These are phyloP conservation scores for Coemansia sp. DNA, from an alignment of 192 early-diverging fungal species.

Conservation along the genomic window DNA sequence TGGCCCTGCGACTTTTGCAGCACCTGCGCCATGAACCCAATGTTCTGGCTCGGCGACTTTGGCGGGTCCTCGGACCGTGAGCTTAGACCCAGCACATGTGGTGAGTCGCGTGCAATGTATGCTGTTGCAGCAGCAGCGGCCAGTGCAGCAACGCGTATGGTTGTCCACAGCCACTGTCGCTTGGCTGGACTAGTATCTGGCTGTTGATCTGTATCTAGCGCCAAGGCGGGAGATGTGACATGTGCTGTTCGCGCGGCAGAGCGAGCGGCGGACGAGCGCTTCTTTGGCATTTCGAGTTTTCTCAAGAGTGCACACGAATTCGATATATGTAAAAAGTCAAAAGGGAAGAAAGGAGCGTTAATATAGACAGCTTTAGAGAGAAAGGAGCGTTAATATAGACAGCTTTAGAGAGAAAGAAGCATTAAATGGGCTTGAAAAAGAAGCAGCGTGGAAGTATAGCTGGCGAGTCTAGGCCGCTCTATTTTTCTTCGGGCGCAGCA, in stretches of 20 bases:
- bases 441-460: not conserved
- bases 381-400: not conserved
- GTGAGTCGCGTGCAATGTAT: constrained; percentile 48
- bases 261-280: constrained; percentile 22
- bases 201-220: not conserved
- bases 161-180: constrained; percentile 37
- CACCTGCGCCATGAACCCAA: constrained; percentile 56
- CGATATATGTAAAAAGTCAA: constrained; percentile 8
- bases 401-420: not conserved
- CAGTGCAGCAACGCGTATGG: constrained; percentile 31
- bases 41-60: constrained; percentile 41
- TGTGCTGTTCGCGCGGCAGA: not conserved
- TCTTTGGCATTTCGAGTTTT: constrained; percentile 24
- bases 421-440: not conserved
- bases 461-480: not conserved
- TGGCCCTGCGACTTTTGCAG: constrained; percentile 55
- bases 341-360: not conserved
- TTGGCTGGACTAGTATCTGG: not conserved
- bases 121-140: constrained; percentile 37
- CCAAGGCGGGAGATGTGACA: not conserved
- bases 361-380: not conserved
- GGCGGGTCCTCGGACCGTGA: constrained; percentile 5
- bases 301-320: not conserved
- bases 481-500: not conserved
- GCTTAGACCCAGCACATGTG: constrained; percentile 35